These are phyloP conservation scores for Anthracocystis walkeri DNA, from an alignment of 1,284 basidiomycete genomes.

Conservation along the genomic window DNA sequence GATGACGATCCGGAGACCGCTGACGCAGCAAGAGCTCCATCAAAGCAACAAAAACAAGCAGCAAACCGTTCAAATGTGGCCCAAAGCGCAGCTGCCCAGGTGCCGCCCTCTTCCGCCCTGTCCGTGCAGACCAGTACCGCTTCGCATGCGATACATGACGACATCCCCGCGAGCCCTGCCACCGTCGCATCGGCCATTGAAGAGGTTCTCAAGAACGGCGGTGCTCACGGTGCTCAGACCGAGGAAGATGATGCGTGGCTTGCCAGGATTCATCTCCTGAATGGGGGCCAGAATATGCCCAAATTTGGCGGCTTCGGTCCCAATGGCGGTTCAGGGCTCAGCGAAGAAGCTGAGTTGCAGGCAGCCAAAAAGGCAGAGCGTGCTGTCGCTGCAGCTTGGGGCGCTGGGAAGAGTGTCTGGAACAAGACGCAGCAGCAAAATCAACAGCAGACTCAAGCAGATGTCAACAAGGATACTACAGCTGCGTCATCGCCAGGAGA, in stretches of 20 bases:
- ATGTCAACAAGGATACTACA: neutral
- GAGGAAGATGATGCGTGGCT: conserved; percentile 63
- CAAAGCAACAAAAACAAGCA: neutral
- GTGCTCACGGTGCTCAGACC: conserved; percentile 28
- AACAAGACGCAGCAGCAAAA: conserved; percentile 35
- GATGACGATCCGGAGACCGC: neutral
- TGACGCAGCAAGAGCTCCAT: neutral
- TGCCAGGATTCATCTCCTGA: conserved; percentile 60
- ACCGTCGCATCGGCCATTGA: conserved; percentile 48
- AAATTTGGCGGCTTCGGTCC: conserved; percentile 40
- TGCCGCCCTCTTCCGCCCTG: conserved; percentile 12
- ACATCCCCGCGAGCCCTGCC: conserved; percentile 42
- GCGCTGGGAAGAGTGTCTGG: conserved; percentile 52
- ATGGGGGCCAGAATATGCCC: conserved; percentile 61
- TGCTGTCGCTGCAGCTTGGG: conserved; percentile 49
- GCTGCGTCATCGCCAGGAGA: neutral
- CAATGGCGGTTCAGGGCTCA: conserved; percentile 25
- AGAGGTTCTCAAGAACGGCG: conserved; percentile 39
- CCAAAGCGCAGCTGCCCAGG: conserved; percentile 12
- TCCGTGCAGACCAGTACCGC: conserved; percentile 6
- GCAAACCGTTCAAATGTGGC: neutral
- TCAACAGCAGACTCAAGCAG: conserved; percentile 9
- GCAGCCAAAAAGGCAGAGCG: conserved; percentile 51
- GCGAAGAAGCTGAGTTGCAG: conserved; percentile 31
- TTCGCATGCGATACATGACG: conserved; percentile 14